Evolutionary conservation across 768 basidiomycete species (phyloP).

Genomic region (Phylloporus rhodoxanthus): DNA sequence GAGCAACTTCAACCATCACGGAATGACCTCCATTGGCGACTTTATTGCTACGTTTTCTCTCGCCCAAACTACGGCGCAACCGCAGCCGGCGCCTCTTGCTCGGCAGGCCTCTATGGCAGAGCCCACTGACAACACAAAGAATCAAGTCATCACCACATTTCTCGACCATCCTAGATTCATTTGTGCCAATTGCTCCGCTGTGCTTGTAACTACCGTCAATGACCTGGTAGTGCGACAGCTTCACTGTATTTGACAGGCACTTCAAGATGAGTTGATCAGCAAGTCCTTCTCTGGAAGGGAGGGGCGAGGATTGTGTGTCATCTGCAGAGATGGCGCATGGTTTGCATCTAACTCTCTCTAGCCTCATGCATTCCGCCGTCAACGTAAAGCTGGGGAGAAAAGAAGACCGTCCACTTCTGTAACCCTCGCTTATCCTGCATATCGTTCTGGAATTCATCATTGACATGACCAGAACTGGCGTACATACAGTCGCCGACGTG

Average conservation of each 20-base stretch:
- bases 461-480: conserved; percentile 52
- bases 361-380: conserved; percentile 70
- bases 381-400: conserved; percentile 69
- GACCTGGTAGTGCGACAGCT: background rate
- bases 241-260: conserved; percentile 39
- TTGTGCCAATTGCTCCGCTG: conserved; percentile 64
- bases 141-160: conserved; percentile 58
- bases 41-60: conserved; percentile 16
- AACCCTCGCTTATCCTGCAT: conserved; percentile 14
- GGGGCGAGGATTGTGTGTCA: conserved; percentile 70
- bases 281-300: conserved; percentile 82
- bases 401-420: conserved; percentile 75
- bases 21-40: conserved; percentile 21
- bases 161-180: conserved; percentile 62
- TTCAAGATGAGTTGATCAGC: conserved; percentile 82
- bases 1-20: background rate
- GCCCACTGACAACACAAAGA: conserved; percentile 40
- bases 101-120: conserved; percentile 13
- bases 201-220: conserved; percentile 46
- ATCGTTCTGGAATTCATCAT: conserved; percentile 1
- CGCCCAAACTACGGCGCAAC: background rate
- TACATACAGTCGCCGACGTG: conserved; percentile 76
- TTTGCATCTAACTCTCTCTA: conserved; percentile 24
- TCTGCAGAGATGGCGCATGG: background rate
- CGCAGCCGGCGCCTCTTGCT: background rate